Conservation (phyloP, 148 eudicot species). For the Mesembryanthemum crystallinum region DNA sequence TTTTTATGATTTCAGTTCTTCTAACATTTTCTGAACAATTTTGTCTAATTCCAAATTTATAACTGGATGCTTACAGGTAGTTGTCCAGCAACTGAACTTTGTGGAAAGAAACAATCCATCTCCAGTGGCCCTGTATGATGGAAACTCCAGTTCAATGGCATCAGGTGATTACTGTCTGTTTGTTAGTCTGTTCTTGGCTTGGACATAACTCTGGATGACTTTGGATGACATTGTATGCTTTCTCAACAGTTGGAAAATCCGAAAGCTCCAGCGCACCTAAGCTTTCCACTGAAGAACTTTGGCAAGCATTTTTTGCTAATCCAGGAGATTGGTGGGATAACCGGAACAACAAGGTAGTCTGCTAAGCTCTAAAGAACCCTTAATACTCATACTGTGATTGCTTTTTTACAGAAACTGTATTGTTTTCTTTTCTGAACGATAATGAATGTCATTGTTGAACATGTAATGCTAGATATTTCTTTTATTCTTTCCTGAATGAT, state of each 20-base stretch:
- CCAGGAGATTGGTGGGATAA: slow-evolving; percentile 99
- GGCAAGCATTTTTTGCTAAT: slow-evolving; percentile 96
- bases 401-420: neutral
- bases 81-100: slow-evolving; percentile 80
- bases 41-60: slow-evolving; percentile 6
- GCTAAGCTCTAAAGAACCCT: slow-evolving; percentile 5
- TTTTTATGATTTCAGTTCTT: neutral
- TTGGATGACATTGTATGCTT: slow-evolving; percentile 9
- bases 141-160: slow-evolving; percentile 46
- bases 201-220: neutral
- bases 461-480: neutral
- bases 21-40: slow-evolving; percentile 4
- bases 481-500: no score
- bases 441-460: no score
- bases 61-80: slow-evolving; percentile 48
- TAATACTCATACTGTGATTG: neutral
- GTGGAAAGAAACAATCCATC: slow-evolving; percentile 57
- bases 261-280: slow-evolving; percentile 40
- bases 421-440: neutral
- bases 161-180: slow-evolving; percentile 36
- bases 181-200: slow-evolving; percentile 4
- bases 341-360: slow-evolving; percentile 74
- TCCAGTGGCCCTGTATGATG: slow-evolving; percentile 50
- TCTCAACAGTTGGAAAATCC: slow-evolving; percentile 43
- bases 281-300: slow-evolving; percentile 66